Evolutionary conservation across 1,284 basidiomycete genomes (phyloP).

Genomic region (Coniferiporia sulphurascens): DNA sequence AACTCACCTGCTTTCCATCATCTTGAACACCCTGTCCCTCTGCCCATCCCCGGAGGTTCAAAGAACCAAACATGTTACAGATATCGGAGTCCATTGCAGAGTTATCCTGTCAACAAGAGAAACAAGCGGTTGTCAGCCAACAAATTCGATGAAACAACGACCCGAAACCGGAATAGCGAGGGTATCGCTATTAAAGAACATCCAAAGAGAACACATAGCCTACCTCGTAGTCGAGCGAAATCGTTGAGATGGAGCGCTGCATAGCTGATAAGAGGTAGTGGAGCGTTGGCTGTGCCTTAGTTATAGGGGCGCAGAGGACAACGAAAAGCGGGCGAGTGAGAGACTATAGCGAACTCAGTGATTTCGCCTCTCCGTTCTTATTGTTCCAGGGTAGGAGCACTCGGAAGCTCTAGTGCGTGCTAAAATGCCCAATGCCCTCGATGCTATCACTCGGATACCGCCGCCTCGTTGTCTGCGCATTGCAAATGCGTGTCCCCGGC

Average conservation of each 20-base stretch:
- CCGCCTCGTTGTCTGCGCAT: neutral
- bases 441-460: neutral
- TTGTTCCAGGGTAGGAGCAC: neutral
- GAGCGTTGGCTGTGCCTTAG: neutral
- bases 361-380: neutral
- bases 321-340: neutral
- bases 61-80: conserved; percentile 14
- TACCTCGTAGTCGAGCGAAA: conserved; percentile 4
- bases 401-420: neutral
- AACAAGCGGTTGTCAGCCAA: neutral
- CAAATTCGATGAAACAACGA: neutral
- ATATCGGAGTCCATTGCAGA: conserved; percentile 13
- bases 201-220: neutral
- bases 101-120: neutral
- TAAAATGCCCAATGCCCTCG: neutral
- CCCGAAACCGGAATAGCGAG: neutral
- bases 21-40: neutral
- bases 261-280: neutral
- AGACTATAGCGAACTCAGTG: neutral
- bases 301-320: neutral
- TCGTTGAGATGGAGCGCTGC: conserved; percentile 6
- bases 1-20: neutral
- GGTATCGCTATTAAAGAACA: neutral
- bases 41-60: conserved; percentile 7
- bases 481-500: neutral